A percentile compares a stretch with the other conserved stretches of the same genome.
These are phyloP conservation scores for Colletotrichum acutatum DNA, from an alignment of 2,329 filamentous ascomycete species.

Conservation along the genomic window DNA sequence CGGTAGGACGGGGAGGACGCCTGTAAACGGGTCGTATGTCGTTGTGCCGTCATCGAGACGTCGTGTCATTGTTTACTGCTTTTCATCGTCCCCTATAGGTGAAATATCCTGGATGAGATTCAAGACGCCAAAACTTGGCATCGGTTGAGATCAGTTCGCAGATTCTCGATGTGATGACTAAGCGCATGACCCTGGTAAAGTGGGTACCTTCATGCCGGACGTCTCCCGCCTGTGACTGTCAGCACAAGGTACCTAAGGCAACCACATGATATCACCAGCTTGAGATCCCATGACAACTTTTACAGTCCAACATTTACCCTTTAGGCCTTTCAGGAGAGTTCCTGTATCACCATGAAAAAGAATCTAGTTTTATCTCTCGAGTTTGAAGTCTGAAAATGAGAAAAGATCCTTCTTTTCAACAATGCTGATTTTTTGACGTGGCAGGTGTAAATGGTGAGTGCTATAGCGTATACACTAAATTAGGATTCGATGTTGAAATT, in stretches of 20 bases:
- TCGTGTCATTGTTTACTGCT: slow-evolving; percentile 32
- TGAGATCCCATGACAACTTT: neutral
- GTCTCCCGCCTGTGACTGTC: neutral
- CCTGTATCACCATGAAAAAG: too few species aligned
- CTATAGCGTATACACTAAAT: too few species aligned
- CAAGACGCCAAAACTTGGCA: slow-evolving; percentile 29
- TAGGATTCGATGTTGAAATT: too few species aligned
- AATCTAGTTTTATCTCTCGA: too few species aligned
- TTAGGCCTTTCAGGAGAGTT: too few species aligned
- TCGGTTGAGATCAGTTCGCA: slow-evolving; percentile 27
- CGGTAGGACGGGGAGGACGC: slow-evolving; percentile 58
- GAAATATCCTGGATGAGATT: neutral
- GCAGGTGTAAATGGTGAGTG: too few species aligned
- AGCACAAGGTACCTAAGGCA: neutral
- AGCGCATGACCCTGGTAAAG: neutral
- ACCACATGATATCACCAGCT: neutral
- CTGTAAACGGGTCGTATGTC: slow-evolving; percentile 38
- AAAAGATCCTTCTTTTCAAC: too few species aligned
- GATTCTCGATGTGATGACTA: slow-evolving; percentile 1
- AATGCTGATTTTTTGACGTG: too few species aligned
- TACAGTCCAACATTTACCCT: neutral
- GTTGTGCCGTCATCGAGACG: slow-evolving; percentile 35
- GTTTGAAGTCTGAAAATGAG: too few species aligned
- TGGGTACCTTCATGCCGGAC: neutral
- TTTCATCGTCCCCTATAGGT: slow-evolving; percentile 18